These are phyloP conservation scores for Clarireedia paspali DNA, from an alignment of 2,329 filamentous ascomycete genomes.

Conservation along the genomic window DNA sequence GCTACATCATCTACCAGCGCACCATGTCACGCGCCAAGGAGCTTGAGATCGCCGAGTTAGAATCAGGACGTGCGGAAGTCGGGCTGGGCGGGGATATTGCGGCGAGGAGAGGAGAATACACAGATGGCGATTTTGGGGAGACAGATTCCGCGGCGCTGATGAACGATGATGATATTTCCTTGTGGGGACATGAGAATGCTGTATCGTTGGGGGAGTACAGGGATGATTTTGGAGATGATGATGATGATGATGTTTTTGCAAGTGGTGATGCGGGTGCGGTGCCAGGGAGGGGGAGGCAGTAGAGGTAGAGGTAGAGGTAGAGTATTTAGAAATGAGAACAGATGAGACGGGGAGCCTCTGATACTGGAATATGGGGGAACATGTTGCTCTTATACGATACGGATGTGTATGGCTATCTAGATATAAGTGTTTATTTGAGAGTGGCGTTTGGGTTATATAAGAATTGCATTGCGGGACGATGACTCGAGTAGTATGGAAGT, in stretches of 20 bases:
- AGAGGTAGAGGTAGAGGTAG: slow-evolving; percentile 2
- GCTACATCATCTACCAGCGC: slow-evolving; percentile 74
- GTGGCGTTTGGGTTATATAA: neutral
- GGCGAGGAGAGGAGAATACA: slow-evolving; percentile 13
- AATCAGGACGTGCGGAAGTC: slow-evolving; percentile 16
- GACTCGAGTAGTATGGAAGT: neutral
- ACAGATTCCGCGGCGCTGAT: slow-evolving; percentile 24
- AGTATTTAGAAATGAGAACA: neutral
- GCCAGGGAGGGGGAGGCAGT: neutral
- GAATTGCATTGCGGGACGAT: neutral
- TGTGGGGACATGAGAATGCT: slow-evolving; percentile 26
- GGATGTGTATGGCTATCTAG: neutral
- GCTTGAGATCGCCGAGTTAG: slow-evolving; percentile 34
- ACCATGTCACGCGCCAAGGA: slow-evolving; percentile 57
- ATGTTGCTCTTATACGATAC: neutral
- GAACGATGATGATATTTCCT: slow-evolving; percentile 28
- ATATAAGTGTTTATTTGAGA: neutral
- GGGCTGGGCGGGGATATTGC: slow-evolving; percentile 6
- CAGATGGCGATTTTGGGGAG: slow-evolving; percentile 15
- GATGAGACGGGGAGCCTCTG: neutral
- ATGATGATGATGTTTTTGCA: slow-evolving; percentile 22
- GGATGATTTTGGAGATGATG: slow-evolving; percentile 27
- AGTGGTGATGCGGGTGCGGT: slow-evolving; percentile 17
- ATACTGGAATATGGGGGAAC: neutral
- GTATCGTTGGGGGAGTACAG: slow-evolving; percentile 16